Base-by-base conservation (phyloP, 1,284 basidiomycete species). In the Melampsora americana region DNA sequence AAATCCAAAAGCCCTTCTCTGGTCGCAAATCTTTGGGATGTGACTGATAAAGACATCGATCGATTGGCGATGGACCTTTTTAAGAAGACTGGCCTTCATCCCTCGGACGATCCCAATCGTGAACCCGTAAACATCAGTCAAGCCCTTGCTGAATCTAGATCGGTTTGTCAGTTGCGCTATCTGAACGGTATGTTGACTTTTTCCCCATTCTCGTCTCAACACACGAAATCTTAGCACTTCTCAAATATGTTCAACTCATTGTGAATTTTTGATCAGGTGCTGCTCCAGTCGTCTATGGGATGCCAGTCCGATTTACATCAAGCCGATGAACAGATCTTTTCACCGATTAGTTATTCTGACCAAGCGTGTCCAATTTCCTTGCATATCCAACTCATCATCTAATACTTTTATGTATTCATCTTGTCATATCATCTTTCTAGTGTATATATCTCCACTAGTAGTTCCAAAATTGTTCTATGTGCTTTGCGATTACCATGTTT, bases 11-110 rank as follows among this genome's bases (percentile, higher is more conserved):
- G 93, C 79, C 95, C 96, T 5, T 90, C 92, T 0, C 86, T 99
- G 62, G 89, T 97, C 16, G 96, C 92, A 0, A 97, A 95, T 81
- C 84, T 99, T 20, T 99, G 95, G 95, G 95, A 99, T 82, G 95
- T 98, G 28, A 99, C 96, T 0, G 95, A 99, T 84, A 88, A 90
- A 66, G 95, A 99, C 82, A 94, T 98, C 78, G 95, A 99, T 84
- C 90, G 91, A 79, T 88, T 97, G 78, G 91, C 93, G 9, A 89
- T 91, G 79, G 85, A 88, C 0, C 92, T 97, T 7, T 90, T 97
- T 80, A 89, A 90, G 78, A 50, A 32, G 59, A 60, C 50, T 20
- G 71, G 71, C n/a, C 46, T 73, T 35, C 12, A 64, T n/a, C 53
- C 44, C 1, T 18, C 35, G 7, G 35, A 64, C n/a, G 23, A 35